A percentile compares a stretch with the other conserved stretches of the same genome.
Conservation (phyloP, 1,139 yeast genomes). For the Candida neerlandica region DNA sequence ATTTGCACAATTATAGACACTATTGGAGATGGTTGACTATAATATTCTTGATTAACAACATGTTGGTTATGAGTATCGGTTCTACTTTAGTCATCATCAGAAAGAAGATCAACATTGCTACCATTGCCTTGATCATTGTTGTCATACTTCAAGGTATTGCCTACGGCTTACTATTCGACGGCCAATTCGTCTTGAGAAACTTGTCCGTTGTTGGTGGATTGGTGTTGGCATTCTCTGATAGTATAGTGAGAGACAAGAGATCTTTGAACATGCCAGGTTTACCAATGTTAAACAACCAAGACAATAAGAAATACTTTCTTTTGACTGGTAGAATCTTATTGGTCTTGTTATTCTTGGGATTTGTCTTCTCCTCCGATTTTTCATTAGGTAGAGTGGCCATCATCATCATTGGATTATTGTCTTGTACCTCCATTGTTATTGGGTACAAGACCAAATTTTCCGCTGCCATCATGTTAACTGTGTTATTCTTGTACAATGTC, state of each 20-base stretch:
- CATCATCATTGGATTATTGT: slow-evolving; percentile 67
- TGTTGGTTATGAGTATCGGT: slow-evolving; percentile 70
- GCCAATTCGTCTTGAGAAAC: slow-evolving; percentile 81
- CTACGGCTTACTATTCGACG: slow-evolving; percentile 84
- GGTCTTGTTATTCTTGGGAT: slow-evolving; percentile 83
- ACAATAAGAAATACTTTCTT: slow-evolving; percentile 80
- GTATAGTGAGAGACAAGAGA: slow-evolving; percentile 80
- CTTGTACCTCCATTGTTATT: slow-evolving; percentile 80
- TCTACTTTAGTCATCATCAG: slow-evolving; percentile 74
- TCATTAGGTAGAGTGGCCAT: slow-evolving; percentile 66
- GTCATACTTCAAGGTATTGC: slow-evolving; percentile 84
- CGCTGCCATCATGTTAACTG: slow-evolving; percentile 74
- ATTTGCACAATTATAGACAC: slow-evolving; percentile 78
- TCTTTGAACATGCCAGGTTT: slow-evolving; percentile 81
- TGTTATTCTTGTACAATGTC: slow-evolving; percentile 76
- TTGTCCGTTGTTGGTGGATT: slow-evolving; percentile 92
- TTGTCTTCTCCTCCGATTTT: slow-evolving; percentile 79
- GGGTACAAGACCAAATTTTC: slow-evolving; percentile 94
- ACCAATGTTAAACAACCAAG: slow-evolving; percentile 83
- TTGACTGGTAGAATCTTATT: slow-evolving; percentile 88
- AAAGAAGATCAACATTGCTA: slow-evolving; percentile 71
- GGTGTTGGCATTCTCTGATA: slow-evolving; percentile 84
- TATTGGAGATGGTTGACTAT: slow-evolving; percentile 80
- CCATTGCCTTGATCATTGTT: slow-evolving; percentile 69
- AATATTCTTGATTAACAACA: slow-evolving; percentile 63